Percentiles rank a stretch among this genome's conserved stretches.
These are phyloP conservation scores for Fusarium udum DNA, from an alignment of 2,329 filamentous ascomycete species.

Conservation along the genomic window DNA sequence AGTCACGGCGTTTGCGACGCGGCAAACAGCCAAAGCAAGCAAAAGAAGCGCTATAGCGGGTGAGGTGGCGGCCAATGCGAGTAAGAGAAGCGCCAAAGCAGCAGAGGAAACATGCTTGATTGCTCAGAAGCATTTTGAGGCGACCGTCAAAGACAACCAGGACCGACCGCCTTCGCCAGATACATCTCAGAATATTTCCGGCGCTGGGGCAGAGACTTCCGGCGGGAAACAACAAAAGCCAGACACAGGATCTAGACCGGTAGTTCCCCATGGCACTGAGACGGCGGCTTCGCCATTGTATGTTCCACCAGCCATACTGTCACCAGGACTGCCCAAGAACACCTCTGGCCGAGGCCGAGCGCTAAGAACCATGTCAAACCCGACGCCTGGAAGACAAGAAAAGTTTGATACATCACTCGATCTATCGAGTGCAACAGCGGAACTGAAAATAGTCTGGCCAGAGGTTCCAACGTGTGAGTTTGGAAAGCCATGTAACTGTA, in stretches of 20 bases:
- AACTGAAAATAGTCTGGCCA: not conserved
- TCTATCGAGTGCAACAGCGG: not conserved
- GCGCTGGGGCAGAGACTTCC: not conserved
- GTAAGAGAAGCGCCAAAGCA: not conserved
- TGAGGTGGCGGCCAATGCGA: not conserved
- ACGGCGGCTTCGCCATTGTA: not conserved
- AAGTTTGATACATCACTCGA: accelerated
- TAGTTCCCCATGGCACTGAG: not conserved
- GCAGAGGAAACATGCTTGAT: not conserved
- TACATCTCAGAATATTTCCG: not conserved
- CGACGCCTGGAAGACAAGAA: not conserved
- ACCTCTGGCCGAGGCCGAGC: not conserved
- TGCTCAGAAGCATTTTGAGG: not conserved
- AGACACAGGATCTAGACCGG: not conserved
- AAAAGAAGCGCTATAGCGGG: not conserved
- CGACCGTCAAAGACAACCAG: not conserved
- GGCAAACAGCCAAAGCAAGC: not conserved
- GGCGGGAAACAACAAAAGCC: not conserved
- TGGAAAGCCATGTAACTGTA: not conserved
- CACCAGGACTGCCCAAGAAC: not conserved
- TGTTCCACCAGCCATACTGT: not conserved
- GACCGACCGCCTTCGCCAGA: not conserved
- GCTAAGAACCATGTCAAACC: not conserved
- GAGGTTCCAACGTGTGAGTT: not conserved
- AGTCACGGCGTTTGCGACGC: not conserved